Percentiles rank a stretch among this genome's conserved stretches.
phyloP scores from a whole-genome alignment of 345 rosid species.

The Salix suchowensis region DNA sequence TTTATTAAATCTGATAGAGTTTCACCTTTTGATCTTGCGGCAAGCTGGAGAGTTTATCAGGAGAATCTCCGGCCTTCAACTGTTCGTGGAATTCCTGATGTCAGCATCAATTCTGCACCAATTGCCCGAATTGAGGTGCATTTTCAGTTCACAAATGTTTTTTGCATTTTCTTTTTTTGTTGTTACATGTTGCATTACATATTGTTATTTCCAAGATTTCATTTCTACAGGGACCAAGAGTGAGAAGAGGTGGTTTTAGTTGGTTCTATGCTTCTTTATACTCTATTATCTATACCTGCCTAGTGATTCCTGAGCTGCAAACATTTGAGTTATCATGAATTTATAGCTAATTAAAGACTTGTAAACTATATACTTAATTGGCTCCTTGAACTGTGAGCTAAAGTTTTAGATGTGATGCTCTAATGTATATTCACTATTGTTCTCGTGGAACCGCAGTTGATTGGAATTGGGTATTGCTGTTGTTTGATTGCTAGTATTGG shows the following conservation, averaged over 20 bases:
- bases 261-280: neutral
- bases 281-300: neutral
- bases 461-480: neutral
- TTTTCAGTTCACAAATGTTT: neutral
- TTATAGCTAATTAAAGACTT: neutral
- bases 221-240: neutral
- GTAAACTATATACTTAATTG: neutral
- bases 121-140: conserved; percentile 53
- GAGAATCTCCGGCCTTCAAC: conserved; percentile 88
- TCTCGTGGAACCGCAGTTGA: neutral
- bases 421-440: neutral
- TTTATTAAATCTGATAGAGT: conserved; percentile 82
- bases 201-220: neutral
- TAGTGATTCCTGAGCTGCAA: neutral
- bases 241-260: neutral
- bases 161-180: neutral
- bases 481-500: neutral
- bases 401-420: neutral
- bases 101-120: conserved; percentile 70
- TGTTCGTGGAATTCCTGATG: conserved; percentile 94
- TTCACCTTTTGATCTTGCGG: conserved; percentile 97
- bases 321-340: neutral
- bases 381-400: neutral
- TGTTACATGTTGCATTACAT: no score
- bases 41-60: conserved; percentile 97